Base-by-base conservation (phyloP, 2,329 filamentous ascomycete species). In the Elsinoe necatrix region DNA sequence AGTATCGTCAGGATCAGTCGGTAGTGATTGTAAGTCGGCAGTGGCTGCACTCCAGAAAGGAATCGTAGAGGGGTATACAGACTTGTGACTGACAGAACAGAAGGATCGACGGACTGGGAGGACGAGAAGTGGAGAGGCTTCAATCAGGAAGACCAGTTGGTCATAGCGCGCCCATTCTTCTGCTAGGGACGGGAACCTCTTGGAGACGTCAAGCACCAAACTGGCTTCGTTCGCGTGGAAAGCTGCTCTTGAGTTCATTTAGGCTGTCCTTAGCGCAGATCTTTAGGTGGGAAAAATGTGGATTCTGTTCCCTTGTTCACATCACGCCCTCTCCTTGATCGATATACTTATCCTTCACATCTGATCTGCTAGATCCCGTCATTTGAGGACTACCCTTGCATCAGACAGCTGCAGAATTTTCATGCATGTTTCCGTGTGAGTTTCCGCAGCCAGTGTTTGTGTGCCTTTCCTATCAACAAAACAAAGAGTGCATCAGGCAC, bases 401-500 rank as follows among this genome's bases (percentile, higher is more conserved):
- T 31, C 45, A 16, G 29, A 21, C 25, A 31, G 12, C n/a, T 50
- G 45, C 45, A 50, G 27, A 50, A 31, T 50, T 50, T 34, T 43
- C 39, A 43, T 45, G 23, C 41, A 45, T 25, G 20, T 25, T n/a
- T 14, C 41, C 21, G 20, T 12, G 20, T n/a, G 2, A n/a, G 11
- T 4, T 27, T 21, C 41, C 34, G 12, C 45, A 34, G 45, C 12
- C 11, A 31, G 23, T 34, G 45, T 31, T 50, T 50, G 29, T 50
- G 41, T 45, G 2, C n/a, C 23, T 12, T 8, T 34, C 23, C n/a
- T 18, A 50, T 31, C 45, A 50, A 50, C 45, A 50, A 50, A 45
- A 45, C 41, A 45, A 45, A 45, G 41, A 23, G 20, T 45, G 45
- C 45, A 50, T 50, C 45, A 50, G 45, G 45, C 6, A 50, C 45